phyloP scores from a whole-genome alignment of 2,329 filamentous ascomycete genomes.

The Huntiella bhutanensis region DNA sequence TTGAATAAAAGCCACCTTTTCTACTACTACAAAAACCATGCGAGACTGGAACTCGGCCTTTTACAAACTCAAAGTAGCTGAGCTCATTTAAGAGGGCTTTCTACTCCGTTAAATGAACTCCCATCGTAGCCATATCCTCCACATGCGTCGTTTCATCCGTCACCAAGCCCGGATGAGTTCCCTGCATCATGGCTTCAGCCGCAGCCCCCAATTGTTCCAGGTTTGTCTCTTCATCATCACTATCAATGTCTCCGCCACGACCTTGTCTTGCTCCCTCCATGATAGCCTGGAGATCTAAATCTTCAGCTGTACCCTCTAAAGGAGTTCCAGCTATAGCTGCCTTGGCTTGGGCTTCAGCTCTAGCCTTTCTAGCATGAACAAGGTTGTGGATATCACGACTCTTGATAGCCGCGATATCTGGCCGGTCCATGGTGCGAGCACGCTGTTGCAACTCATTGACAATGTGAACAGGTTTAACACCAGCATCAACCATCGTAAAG shows the following conservation, averaged over 20 bases:
- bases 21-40: too few relatives aligned
- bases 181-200: not conserved
- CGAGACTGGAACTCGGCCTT: too few relatives aligned
- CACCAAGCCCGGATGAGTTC: too few relatives aligned
- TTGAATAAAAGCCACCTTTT: too few relatives aligned
- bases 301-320: not conserved
- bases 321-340: not conserved
- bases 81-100: too few relatives aligned
- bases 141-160: too few relatives aligned
- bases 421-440: conserved; percentile 1
- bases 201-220: not conserved
- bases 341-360: not conserved
- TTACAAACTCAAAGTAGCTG: too few relatives aligned
- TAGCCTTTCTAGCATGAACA: conserved; percentile 9
- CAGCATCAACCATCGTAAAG: conserved; percentile 11
- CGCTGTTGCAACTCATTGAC: conserved; percentile 9
- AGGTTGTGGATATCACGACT: conserved; percentile 11
- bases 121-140: too few relatives aligned
- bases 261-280: too few relatives aligned
- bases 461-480: conserved; percentile 11
- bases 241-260: not conserved
- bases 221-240: not conserved
- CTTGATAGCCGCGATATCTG: conserved; percentile 9
- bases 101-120: too few relatives aligned
- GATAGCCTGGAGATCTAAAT: not conserved